Evolutionary conservation across 2,329 filamentous ascomycete genomes (phyloP), one percentile per base, ranked within the genome.

Genomic region (Aspergillus texensis): DNA sequence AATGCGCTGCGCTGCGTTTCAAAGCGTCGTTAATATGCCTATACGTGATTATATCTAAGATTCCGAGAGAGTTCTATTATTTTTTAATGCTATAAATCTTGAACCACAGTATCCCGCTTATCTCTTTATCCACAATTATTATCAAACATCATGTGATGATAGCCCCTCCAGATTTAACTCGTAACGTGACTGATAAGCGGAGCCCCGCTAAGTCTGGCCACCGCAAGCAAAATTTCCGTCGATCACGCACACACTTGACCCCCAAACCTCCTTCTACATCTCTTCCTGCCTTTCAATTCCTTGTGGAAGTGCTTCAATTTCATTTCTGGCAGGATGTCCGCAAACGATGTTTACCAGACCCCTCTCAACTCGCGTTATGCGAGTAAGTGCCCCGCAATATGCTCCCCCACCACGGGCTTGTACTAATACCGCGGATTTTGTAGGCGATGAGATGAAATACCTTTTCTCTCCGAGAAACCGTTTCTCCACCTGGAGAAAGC

Each of bases 391-490:
- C 30, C 56, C 60, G 62, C 65, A 54, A 62, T 59, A 39, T 60
- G 28, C 50, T 43, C 52, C 39, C 48, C 46, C 41, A 55, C 24
- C 43, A 53, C 57, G 36, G 39, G 39, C n/a, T 48, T 21, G 56
- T 46, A 46, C 56, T 45, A 50, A 34, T 32, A 19, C 43, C n/a
- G 41, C 30, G 41, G 45, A 54, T 67, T 73, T 60, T 60, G 65
- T 66, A 78, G 75, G 83, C 69, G 75, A 77, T 69, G 90, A 91
- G 79, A 94, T 95, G 91, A 86, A 89, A 71, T 84, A 86, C 68
- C 87, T 97, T 65, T 97, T 97, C 83, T 90, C 89, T 70, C 87
- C 89, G 63, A 87, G 92, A 50, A 89, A 88, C 60, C 86, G 93
- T 34, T 88, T 89, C 77, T 89, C 87, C 48, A 93, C 88, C 61